Conservation (phyloP, 768 basidiomycete species). For the Suillus subluteus region DNA sequence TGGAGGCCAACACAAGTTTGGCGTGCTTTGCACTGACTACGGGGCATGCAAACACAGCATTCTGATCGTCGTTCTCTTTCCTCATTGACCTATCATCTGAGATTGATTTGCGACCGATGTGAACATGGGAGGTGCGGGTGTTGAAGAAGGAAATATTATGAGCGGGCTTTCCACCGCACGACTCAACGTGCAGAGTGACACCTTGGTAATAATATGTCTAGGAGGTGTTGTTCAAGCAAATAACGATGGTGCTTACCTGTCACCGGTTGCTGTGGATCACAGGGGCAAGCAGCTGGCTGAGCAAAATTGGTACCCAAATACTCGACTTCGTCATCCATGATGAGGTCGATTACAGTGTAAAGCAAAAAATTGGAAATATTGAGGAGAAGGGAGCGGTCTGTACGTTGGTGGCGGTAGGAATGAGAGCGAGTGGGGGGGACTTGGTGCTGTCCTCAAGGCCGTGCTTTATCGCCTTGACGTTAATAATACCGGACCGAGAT, state of each 20-base stretch:
- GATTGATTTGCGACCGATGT: slow-evolving; percentile 70
- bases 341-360: slow-evolving; percentile 12
- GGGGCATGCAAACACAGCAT: slow-evolving; percentile 72
- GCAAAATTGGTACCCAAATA: slow-evolving; percentile 53
- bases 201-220: slow-evolving; percentile 42
- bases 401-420: slow-evolving; percentile 18
- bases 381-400: slow-evolving; percentile 1
- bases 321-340: slow-evolving; percentile 64
- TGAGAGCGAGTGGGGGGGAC: slow-evolving; percentile 23
- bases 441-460: slow-evolving; percentile 36
- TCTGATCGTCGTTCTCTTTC: slow-evolving; percentile 44
- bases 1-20: slow-evolving; percentile 72
- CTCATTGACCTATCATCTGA: slow-evolving; percentile 45
- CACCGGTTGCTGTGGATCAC: slow-evolving; percentile 34
- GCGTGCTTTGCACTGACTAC: slow-evolving; percentile 83
- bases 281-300: slow-evolving; percentile 28
- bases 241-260: slow-evolving; percentile 44
- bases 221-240: slow-evolving; percentile 19
- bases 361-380: slow-evolving; percentile 10
- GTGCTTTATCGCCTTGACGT: slow-evolving; percentile 35
- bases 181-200: slow-evolving; percentile 61
- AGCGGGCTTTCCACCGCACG: slow-evolving; percentile 46
- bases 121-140: slow-evolving; percentile 50
- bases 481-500: slow-evolving; percentile 21
- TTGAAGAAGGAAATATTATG: slow-evolving; percentile 58